These are phyloP conservation scores for Kwoniella shandongensis DNA, from an alignment of 768 basidiomycete genomes.

Conservation along the genomic window DNA sequence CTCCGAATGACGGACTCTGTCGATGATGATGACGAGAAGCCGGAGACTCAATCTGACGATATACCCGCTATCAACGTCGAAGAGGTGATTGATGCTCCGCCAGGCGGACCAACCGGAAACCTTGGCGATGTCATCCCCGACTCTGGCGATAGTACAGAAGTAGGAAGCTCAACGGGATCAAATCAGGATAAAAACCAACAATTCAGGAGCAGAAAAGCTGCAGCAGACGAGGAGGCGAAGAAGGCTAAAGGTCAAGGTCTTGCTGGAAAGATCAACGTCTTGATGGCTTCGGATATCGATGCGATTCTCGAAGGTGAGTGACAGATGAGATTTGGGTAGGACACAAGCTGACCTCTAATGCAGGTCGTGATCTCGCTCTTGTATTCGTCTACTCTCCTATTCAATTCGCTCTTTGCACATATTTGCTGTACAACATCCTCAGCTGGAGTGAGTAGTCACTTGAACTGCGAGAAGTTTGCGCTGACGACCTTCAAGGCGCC, in stretches of 20 bases:
- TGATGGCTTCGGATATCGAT: slow-evolving; percentile 66
- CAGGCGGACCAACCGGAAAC: slow-evolving; percentile 8
- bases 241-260: slow-evolving; percentile 52
- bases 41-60: not conserved
- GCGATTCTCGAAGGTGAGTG: slow-evolving; percentile 53
- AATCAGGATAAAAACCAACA: slow-evolving; percentile 23
- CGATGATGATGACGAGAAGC: slow-evolving; percentile 27
- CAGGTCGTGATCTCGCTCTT: slow-evolving; percentile 53
- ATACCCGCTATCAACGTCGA: slow-evolving; percentile 29
- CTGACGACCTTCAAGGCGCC: slow-evolving; percentile 53
- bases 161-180: slow-evolving; percentile 22
- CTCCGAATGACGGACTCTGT: slow-evolving; percentile 62
- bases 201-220: slow-evolving; percentile 45
- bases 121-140: not conserved
- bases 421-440: slow-evolving; percentile 58
- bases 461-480: not conserved
- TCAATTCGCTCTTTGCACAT: slow-evolving; percentile 55
- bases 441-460: slow-evolving; percentile 57
- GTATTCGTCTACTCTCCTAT: slow-evolving; percentile 55
- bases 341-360: not conserved
- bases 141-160: slow-evolving; percentile 19
- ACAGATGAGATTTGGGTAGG: not conserved
- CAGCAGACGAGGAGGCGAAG: slow-evolving; percentile 26
- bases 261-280: slow-evolving; percentile 73
- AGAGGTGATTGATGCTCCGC: slow-evolving; percentile 32